These are phyloP conservation scores for Paecilomyces variotii DNA, from an alignment of 2,329 filamentous ascomycete species.

Conservation along the genomic window DNA sequence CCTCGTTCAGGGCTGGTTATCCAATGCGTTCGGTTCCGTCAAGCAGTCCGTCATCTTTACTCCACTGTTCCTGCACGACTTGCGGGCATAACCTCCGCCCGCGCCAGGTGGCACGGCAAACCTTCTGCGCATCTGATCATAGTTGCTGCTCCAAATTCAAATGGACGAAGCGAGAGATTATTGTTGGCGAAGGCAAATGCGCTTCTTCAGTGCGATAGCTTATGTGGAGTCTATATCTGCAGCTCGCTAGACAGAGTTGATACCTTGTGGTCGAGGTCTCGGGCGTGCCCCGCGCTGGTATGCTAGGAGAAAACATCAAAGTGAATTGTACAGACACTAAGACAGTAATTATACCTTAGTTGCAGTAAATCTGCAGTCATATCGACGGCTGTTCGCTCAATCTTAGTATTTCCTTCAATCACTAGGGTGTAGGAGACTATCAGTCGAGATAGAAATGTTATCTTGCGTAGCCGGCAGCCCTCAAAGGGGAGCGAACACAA, in stretches of 20 bases:
- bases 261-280: background rate
- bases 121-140: background rate
- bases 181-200: background rate
- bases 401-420: background rate
- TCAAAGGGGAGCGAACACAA: too few relatives aligned
- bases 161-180: background rate
- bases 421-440: too few relatives aligned
- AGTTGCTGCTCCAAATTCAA: background rate
- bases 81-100: background rate
- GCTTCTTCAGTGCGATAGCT: background rate
- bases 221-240: background rate
- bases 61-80: conserved; percentile 1
- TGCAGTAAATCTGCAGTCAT: background rate
- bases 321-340: background rate
- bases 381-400: background rate
- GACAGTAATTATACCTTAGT: background rate
- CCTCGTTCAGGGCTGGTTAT: background rate
- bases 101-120: background rate
- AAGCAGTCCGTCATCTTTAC: conserved; percentile 2
- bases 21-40: background rate
- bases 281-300: background rate
- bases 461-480: too few relatives aligned
- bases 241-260: background rate
- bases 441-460: too few relatives aligned
- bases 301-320: background rate